Conservation (phyloP, 306 rosid species). For the Pachyrhizus erosus region DNA sequence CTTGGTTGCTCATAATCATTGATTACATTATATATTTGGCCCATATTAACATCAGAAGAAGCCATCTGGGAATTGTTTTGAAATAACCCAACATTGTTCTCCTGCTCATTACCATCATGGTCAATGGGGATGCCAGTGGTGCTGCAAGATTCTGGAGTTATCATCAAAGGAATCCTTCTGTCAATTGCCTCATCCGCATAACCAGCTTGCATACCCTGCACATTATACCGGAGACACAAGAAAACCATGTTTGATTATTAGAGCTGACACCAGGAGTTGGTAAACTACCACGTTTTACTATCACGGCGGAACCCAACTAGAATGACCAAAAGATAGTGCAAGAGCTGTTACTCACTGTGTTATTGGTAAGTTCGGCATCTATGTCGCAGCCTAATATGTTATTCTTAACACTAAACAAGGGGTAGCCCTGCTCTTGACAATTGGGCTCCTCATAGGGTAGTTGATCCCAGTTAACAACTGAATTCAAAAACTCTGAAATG, state of each 20-base stretch:
- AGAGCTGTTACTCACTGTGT: slow-evolving; percentile 58
- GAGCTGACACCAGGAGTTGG: slow-evolving; percentile 26
- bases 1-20: slow-evolving; percentile 44
- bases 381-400: slow-evolving; percentile 41
- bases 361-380: slow-evolving; percentile 43
- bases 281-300: neutral
- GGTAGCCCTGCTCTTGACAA: slow-evolving; percentile 33
- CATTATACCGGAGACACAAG: slow-evolving; percentile 25
- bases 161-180: slow-evolving; percentile 43
- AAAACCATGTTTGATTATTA: slow-evolving; percentile 18
- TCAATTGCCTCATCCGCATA: slow-evolving; percentile 40
- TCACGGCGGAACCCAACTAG: slow-evolving; percentile 25
- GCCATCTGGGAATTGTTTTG: slow-evolving; percentile 42
- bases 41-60: slow-evolving; percentile 48
- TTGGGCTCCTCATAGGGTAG: slow-evolving; percentile 33
- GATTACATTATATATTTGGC: slow-evolving; percentile 32
- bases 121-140: slow-evolving; percentile 10
- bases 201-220: slow-evolving; percentile 48
- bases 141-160: slow-evolving; percentile 45
- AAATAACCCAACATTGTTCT: slow-evolving; percentile 36
- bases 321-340: slow-evolving; percentile 16
- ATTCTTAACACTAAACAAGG: slow-evolving; percentile 30
- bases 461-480: slow-evolving; percentile 53
- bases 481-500: slow-evolving; percentile 54
- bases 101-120: slow-evolving; percentile 26